A percentile compares a stretch with the other conserved stretches of the same genome.
Evolutionary conservation across 805 yeast genomes (phyloP).

Genomic region (Kodamaea hsintzibuensis): DNA sequence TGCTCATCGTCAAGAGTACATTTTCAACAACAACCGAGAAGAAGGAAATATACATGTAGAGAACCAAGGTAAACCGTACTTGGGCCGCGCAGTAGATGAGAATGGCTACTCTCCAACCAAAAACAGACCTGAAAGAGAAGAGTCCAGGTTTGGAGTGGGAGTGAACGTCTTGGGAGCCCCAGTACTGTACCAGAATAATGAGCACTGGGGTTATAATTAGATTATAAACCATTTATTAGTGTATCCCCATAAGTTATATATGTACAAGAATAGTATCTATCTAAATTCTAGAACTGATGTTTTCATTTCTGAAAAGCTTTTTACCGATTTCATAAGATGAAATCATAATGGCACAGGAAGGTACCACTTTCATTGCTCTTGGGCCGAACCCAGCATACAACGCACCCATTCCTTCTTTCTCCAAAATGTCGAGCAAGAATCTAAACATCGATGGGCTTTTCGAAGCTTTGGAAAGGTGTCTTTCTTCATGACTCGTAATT

Average conservation of each 20-base stretch:
- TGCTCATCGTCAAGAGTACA: not conserved
- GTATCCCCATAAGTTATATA: not conserved
- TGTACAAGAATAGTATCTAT: conserved; percentile 1
- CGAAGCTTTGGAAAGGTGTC: conserved; percentile 6
- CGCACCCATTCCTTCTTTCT: conserved; percentile 76
- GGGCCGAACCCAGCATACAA: conserved; percentile 88
- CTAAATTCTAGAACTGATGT: not conserved
- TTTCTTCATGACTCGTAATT: conserved; percentile 42
- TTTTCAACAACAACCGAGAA: not conserved
- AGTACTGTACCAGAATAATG: conserved; percentile 1
- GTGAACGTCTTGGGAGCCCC: not conserved
- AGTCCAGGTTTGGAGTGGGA: not conserved
- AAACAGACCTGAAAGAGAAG: not conserved
- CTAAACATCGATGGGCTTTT: conserved; percentile 60
- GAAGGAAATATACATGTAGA: not conserved
- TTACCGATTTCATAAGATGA: conserved; percentile 92
- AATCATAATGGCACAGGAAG: conserved; percentile 98
- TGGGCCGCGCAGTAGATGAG: not conserved
- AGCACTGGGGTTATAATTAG: not conserved
- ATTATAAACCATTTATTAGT: not conserved
- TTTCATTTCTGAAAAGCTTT: conserved; percentile 36
- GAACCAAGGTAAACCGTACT: not conserved
- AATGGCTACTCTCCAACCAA: not conserved
- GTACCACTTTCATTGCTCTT: conserved; percentile 87
- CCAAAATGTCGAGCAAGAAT: conserved; percentile 62